Evolutionary conservation across 164 flowering plant genomes (phyloP).

Genomic region (Aristolochia californica): DNA sequence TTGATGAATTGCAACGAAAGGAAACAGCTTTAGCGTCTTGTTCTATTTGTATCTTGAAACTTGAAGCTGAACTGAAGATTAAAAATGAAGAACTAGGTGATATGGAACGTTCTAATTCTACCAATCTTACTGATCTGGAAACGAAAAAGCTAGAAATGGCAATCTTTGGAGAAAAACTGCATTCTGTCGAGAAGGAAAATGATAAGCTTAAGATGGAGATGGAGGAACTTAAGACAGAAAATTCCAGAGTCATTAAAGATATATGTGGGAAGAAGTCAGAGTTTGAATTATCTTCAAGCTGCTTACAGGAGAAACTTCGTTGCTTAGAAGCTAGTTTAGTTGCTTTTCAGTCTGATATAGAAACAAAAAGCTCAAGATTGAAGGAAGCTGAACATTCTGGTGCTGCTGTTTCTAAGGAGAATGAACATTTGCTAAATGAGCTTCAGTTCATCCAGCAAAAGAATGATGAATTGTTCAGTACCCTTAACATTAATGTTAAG

Average conservation of each 20-base stretch:
- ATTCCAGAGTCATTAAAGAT: constrained; percentile 27
- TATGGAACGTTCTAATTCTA: constrained; percentile 1
- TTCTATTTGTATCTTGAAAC: constrained; percentile 17
- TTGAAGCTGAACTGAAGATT: constrained; percentile 28
- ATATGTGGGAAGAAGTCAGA: constrained; percentile 32
- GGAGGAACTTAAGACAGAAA: constrained; percentile 26
- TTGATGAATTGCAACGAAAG: constrained; percentile 22
- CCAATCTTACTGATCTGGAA: constrained; percentile 1
- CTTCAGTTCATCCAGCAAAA: constrained; percentile 19
- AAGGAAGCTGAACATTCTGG: constrained; percentile 26
- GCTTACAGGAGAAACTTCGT: constrained; percentile 21
- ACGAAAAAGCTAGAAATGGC: not conserved
- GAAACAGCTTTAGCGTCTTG: constrained; percentile 32
- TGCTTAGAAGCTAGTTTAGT: constrained; percentile 33
- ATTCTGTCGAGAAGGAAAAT: constrained; percentile 30
- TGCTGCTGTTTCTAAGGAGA: constrained; percentile 30
- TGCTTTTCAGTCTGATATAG: constrained; percentile 28
- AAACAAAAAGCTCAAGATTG: constrained; percentile 25
- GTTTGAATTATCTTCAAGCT: constrained; percentile 22
- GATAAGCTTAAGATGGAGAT: constrained; percentile 23
- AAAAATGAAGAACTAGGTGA: constrained; percentile 26
- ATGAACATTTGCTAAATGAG: constrained; percentile 28
- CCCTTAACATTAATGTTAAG: constrained; percentile 15
- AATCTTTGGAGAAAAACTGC: constrained; percentile 7
- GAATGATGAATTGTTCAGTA: constrained; percentile 15